Conservation (phyloP, 1,284 basidiomycete genomes). For the Volvariella volvacea region DNA sequence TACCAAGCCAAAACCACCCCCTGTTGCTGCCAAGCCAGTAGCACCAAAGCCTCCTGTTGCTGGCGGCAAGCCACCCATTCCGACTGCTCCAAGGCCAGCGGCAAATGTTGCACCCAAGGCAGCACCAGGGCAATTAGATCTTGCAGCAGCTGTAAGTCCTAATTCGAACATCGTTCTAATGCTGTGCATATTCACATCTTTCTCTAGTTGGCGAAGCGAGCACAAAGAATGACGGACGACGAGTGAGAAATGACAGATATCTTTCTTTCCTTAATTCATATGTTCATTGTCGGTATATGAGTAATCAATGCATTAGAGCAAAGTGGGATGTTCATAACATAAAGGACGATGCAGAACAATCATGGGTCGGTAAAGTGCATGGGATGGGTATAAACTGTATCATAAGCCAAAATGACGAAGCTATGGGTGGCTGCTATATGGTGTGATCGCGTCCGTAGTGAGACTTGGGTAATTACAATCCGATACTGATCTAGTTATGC, state of each 20-base stretch:
- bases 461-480: background rate
- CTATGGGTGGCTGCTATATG: background rate
- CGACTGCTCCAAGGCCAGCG: conserved; percentile 37
- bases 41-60: conserved; percentile 31
- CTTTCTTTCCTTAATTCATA: background rate
- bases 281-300: background rate
- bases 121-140: conserved; percentile 64
- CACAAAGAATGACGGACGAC: conserved; percentile 52
- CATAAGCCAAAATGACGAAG: background rate
- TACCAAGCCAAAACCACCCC: conserved; percentile 50
- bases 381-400: no score
- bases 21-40: conserved; percentile 48
- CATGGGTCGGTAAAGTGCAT: background rate
- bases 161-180: conserved; percentile 4
- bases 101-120: conserved; percentile 8
- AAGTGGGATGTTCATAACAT: conserved; percentile 4
- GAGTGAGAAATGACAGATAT: conserved; percentile 16
- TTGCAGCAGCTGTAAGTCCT: conserved; percentile 68
- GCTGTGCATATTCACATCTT: conserved; percentile 7
- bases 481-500: conserved; percentile 12
- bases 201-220: conserved; percentile 59
- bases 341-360: background rate
- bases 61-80: conserved; percentile 40
- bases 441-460: no score
- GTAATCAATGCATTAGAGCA: background rate